These are phyloP conservation scores for Eucalyptus marginata DNA, from an alignment of 345 rosid genomes.

Conservation along the genomic window DNA sequence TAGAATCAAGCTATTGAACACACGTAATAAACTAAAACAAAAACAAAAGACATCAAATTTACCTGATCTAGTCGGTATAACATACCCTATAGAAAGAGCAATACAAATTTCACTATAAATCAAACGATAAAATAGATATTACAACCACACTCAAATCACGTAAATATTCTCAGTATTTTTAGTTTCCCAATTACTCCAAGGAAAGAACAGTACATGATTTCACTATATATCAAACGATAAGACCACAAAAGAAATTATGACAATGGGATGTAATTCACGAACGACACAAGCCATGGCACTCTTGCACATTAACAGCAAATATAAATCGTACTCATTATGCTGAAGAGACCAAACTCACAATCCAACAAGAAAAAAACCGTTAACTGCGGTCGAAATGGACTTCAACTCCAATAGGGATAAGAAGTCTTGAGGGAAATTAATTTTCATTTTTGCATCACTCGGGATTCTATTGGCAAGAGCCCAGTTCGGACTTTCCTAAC, in stretches of 20 bases:
- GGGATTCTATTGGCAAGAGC: not conserved
- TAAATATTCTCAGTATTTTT: accelerated
- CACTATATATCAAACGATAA: not conserved
- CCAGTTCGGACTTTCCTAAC: not conserved
- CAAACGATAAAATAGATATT: too few relatives aligned
- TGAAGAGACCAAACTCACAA: not conserved
- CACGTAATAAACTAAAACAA: not conserved
- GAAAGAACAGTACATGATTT: not conserved
- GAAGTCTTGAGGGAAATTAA: not conserved
- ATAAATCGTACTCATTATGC: not conserved
- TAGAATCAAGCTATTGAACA: not conserved
- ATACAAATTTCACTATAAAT: not conserved
- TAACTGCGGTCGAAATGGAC: not conserved
- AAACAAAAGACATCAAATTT: not conserved
- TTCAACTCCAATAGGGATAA: not conserved
- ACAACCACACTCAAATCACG: too few relatives aligned
- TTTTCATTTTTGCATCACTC: not conserved
- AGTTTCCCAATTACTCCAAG: not conserved
- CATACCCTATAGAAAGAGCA: not conserved
- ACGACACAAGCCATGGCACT: not conserved
- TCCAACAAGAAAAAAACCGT: too few relatives aligned
- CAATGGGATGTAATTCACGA: not conserved
- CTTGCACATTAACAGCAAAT: not conserved
- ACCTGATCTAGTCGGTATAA: not conserved
- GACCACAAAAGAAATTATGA: not conserved